Percentiles rank a stretch among this genome's conserved stretches.
These are phyloP conservation scores for Kokia cookei DNA, from an alignment of 441 rosid genomes.

Conservation along the genomic window DNA sequence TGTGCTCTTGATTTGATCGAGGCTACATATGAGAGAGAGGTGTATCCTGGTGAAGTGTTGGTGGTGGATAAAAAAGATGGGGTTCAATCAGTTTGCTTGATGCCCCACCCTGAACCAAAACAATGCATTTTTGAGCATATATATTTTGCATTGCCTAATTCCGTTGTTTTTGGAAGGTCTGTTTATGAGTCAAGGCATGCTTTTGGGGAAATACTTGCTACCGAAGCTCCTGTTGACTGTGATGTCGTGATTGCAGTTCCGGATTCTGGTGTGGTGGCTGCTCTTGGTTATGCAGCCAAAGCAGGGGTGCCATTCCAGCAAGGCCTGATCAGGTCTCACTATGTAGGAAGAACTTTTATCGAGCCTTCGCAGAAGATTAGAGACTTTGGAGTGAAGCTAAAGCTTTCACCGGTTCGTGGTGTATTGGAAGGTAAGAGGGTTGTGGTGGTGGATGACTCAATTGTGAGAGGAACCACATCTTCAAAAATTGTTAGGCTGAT, in stretches of 20 bases:
- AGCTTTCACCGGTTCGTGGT: slow-evolving; percentile 77
- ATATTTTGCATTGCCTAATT: slow-evolving; percentile 74
- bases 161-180: slow-evolving; percentile 69
- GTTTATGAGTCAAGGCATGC: slow-evolving; percentile 60
- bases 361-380: slow-evolving; percentile 91
- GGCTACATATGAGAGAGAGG: slow-evolving; percentile 80
- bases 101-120: slow-evolving; percentile 64
- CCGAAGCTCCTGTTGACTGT: slow-evolving; percentile 64
- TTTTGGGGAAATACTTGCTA: slow-evolving; percentile 73
- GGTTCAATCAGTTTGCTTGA: slow-evolving; percentile 53
- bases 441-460: slow-evolving; percentile 93
- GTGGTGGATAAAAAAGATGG: slow-evolving; percentile 61
- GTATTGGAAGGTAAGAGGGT: slow-evolving; percentile 84
- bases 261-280: slow-evolving; percentile 94
- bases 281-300: slow-evolving; percentile 78
- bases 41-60: slow-evolving; percentile 73
- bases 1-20: slow-evolving; percentile 86
- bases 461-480: slow-evolving; percentile 87
- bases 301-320: slow-evolving; percentile 84
- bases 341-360: slow-evolving; percentile 90
- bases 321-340: slow-evolving; percentile 90
- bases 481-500: slow-evolving; percentile 80
- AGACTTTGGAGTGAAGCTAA: slow-evolving; percentile 93
- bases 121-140: slow-evolving; percentile 87
- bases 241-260: slow-evolving; percentile 96